Percentiles rank a stretch among this genome's conserved stretches.
Conservation (phyloP, 2,329 filamentous ascomycete species). For the Pyrenochaeta sp. region DNA sequence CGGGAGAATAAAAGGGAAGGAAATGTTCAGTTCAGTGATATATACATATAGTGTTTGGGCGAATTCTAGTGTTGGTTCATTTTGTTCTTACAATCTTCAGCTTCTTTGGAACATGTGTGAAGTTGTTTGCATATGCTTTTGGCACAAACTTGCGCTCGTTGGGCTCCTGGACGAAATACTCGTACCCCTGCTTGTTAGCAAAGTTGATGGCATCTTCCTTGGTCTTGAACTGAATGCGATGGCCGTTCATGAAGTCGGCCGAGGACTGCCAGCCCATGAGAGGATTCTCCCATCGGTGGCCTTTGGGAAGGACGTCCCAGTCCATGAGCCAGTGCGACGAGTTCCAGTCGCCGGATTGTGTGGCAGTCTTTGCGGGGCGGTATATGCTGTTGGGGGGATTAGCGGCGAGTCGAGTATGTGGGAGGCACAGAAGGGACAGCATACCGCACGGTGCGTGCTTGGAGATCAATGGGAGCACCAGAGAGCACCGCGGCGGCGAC, state of each 20-base stretch:
- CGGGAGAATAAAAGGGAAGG: constrained; percentile 6
- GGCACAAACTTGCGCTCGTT: constrained; percentile 84
- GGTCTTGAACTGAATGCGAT: constrained; percentile 84
- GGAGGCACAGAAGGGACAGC: constrained; percentile 23
- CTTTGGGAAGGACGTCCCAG: constrained; percentile 92
- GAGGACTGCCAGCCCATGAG: constrained; percentile 99
- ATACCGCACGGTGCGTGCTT: constrained; percentile 92
- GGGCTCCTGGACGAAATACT: constrained; percentile 98
- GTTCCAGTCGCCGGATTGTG: constrained; percentile 91
- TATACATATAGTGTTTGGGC: no score
- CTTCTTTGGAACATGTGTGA: constrained; percentile 83
- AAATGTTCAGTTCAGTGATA: no score
- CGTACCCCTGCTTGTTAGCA: constrained; percentile 98
- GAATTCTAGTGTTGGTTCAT: no score
- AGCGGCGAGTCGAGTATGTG: neutral
- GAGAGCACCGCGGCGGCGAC: constrained; percentile 87
- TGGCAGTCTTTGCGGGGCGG: constrained; percentile 89
- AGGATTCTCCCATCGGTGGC: constrained; percentile 97
- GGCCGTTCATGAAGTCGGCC: constrained; percentile 93
- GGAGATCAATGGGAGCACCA: constrained; percentile 90
- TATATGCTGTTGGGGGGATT: constrained; percentile 76
- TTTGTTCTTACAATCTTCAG: constrained; percentile 83
- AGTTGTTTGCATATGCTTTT: constrained; percentile 98
- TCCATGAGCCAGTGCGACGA: constrained; percentile 93
- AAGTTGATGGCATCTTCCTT: constrained; percentile 96